Evolutionary conservation across 495 filamentous ascomycete genomes (phyloP).

Genomic region (Podospora pseudocomata): DNA sequence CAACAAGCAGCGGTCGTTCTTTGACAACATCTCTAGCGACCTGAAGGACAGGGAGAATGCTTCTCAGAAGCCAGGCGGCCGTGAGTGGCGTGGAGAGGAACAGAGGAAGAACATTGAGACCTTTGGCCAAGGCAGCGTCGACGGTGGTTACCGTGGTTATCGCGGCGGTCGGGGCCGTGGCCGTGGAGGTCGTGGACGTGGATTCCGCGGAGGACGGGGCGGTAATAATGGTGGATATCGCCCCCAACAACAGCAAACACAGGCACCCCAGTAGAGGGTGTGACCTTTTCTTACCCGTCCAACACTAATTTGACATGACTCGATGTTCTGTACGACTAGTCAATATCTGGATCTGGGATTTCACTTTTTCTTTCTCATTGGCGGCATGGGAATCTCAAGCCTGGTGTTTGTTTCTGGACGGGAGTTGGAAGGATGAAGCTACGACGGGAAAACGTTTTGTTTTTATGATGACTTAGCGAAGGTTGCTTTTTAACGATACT

Average conservation of each 20-base stretch:
- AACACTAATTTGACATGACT: slow-evolving; percentile 7
- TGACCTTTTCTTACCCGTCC: neutral
- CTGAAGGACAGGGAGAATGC: slow-evolving; percentile 78
- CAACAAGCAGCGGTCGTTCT: slow-evolving; percentile 83
- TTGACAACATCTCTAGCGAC: slow-evolving; percentile 96
- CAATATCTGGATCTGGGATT: slow-evolving; percentile 18
- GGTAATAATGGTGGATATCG: slow-evolving; percentile 33
- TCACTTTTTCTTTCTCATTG: slow-evolving; percentile 11
- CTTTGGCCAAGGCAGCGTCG: slow-evolving; percentile 96
- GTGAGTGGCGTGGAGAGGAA: slow-evolving; percentile 89
- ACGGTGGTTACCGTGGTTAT: slow-evolving; percentile 72
- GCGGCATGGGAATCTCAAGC: neutral
- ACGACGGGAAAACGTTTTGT: slow-evolving; percentile 1
- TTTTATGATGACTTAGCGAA: slow-evolving; percentile 3
- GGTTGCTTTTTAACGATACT: slow-evolving; percentile 6
- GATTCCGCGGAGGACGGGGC: slow-evolving; percentile 45
- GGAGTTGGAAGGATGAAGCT: slow-evolving; percentile 5
- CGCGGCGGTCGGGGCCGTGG: slow-evolving; percentile 69
- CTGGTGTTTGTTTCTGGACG: neutral
- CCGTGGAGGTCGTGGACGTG: slow-evolving; percentile 57
- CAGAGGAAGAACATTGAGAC: slow-evolving; percentile 95
- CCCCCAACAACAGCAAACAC: slow-evolving; percentile 20
- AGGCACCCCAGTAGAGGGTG: slow-evolving; percentile 26
- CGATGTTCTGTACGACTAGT: slow-evolving; percentile 21
- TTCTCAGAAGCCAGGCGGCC: slow-evolving; percentile 66